Percentiles rank a stretch among this genome's conserved stretches.
Evolutionary conservation across 768 basidiomycete species (phyloP).

Genomic region (Atractiella rhizophila): DNA sequence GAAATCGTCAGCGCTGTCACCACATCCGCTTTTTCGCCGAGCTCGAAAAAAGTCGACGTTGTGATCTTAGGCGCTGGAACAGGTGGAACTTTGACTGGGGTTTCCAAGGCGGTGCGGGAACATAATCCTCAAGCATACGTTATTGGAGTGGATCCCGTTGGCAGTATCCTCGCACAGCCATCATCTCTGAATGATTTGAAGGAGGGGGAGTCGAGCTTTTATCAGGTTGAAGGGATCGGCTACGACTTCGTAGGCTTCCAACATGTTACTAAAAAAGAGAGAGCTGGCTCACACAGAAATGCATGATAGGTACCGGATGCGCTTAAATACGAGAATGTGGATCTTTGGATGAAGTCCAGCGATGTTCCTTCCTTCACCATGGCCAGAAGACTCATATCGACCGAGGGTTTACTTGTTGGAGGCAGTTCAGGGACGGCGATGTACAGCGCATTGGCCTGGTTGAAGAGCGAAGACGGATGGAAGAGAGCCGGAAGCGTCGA

Average conservation of each 20-base stretch:
- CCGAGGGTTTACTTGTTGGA: slow-evolving; percentile 71
- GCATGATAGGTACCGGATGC: slow-evolving; percentile 40
- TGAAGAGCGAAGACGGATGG: slow-evolving; percentile 41
- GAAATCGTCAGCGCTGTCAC: slow-evolving; percentile 57
- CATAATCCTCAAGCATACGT: slow-evolving; percentile 49
- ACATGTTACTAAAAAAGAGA: neutral
- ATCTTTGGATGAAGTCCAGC: slow-evolving; percentile 48
- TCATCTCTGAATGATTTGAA: slow-evolving; percentile 32
- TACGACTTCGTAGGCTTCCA: slow-evolving; percentile 5
- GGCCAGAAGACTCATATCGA: slow-evolving; percentile 48
- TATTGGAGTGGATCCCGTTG: slow-evolving; percentile 82
- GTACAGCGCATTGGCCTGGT: slow-evolving; percentile 48
- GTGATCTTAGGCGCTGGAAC: slow-evolving; percentile 75
- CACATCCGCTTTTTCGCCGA: slow-evolving; percentile 12
- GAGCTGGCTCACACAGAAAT: neutral
- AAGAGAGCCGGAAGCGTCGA: slow-evolving; percentile 33
- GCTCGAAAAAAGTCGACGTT: slow-evolving; percentile 37
- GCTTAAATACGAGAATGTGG: slow-evolving; percentile 42
- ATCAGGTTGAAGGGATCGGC: slow-evolving; percentile 86
- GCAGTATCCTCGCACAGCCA: slow-evolving; percentile 62
- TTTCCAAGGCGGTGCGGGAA: slow-evolving; percentile 54
- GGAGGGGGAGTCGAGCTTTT: slow-evolving; percentile 30
- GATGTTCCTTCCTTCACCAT: slow-evolving; percentile 59
- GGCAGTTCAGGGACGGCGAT: slow-evolving; percentile 78
- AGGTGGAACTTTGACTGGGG: slow-evolving; percentile 79